Conservation (phyloP, 768 basidiomycete species). For the Russula ochroleuca region DNA sequence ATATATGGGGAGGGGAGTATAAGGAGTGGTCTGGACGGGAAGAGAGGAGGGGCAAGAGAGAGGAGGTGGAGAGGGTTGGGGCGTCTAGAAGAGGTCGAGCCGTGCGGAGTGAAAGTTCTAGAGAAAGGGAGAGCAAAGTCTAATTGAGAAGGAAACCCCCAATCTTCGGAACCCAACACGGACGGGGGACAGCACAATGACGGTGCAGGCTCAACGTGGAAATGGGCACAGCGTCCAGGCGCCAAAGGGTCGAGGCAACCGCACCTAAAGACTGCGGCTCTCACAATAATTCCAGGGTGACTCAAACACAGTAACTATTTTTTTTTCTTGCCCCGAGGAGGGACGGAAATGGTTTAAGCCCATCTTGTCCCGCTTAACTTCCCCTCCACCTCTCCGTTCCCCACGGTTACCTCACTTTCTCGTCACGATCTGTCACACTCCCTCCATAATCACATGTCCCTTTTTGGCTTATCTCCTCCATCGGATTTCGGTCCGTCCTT, state of each 20-base stretch:
- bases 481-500: slow-evolving; percentile 4
- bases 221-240: slow-evolving; percentile 21
- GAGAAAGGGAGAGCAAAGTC: slow-evolving; percentile 4
- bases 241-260: slow-evolving; percentile 19
- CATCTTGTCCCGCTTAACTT: not conserved
- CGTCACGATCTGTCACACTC: not conserved
- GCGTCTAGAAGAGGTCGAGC: slow-evolving; percentile 21
- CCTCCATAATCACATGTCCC: slow-evolving; percentile 10
- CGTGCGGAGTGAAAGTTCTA: slow-evolving; percentile 12
- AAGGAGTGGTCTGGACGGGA: not conserved
- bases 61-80: not conserved
- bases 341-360: not conserved
- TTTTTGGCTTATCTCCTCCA: slow-evolving; percentile 8
- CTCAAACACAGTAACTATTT: not conserved
- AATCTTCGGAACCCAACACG: not conserved
- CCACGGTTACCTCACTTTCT: not conserved
- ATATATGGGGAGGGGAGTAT: slow-evolving; percentile 4
- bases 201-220: slow-evolving; percentile 2
- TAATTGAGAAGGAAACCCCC: not conserved
- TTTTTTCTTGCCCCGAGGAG: not conserved
- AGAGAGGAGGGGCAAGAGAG: not conserved
- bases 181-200: not conserved
- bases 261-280: not conserved
- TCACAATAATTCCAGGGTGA: slow-evolving; percentile 14
- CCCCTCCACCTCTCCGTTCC: not conserved